Evolutionary conservation across 1,284 basidiomycete genomes (phyloP), one percentile per base, ranked within the genome.

Genomic region (Lentinus polychrous): DNA sequence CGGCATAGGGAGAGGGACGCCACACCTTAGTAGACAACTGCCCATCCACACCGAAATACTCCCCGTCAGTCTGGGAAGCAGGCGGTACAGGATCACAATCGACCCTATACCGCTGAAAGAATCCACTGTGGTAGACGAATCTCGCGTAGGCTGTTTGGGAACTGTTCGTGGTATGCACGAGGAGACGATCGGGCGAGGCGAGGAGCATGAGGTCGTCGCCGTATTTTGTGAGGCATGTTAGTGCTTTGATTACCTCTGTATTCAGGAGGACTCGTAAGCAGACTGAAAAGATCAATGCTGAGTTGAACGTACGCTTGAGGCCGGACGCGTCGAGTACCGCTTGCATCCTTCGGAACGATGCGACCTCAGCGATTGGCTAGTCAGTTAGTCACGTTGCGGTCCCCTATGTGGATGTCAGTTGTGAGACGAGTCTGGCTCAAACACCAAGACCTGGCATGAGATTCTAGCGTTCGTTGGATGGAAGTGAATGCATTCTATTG

Each of bases 121-220:
- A 90, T 42, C 73, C 68, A 44, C 67, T 75, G 3, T 70, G 69
- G 56, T 83, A 88, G 59, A 77, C 80, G 69, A 91, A 84, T n/a
- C 83, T 77, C 63, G 81, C 83, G 57, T 86, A 91, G 8, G 88
- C 87, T 23, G 88, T 86, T 58, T 83, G 77, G 6, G 87, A 81
- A 1, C 81, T 79, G 62, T 89, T 91, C 20, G 85, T 86, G 1
- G 82, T 69, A 40, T 83, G 86, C 24, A 91, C 61, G 8, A 81
- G 73, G 20, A 91, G 62, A 20, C 67, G 66, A 27, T 84, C 79
- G 0, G 71, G 60, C 8, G 77, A 76, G 5, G 82, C 85, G 52
- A 81, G 74, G 39, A 91, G 73, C 27, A 76, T 73, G 43, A 91
- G 67, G 52, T 90, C 85, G 51, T 91, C 88, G 41, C 88, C 85